phyloP scores from a whole-genome alignment of 1,139 yeast species.

The Magnusiomyces paraingens region DNA sequence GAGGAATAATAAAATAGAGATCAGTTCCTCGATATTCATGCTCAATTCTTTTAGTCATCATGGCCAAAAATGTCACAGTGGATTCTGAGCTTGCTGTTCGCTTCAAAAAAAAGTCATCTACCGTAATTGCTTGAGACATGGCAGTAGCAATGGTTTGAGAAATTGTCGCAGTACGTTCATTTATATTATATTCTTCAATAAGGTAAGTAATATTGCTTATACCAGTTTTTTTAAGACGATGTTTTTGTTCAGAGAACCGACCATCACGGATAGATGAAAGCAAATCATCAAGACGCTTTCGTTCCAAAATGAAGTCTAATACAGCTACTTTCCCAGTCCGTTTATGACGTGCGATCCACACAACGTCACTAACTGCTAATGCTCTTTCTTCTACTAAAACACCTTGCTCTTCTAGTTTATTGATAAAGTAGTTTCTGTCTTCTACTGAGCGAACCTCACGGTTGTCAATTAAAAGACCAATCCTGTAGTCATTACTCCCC shows the following conservation, averaged over 20 bases:
- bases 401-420: slow-evolving; percentile 46
- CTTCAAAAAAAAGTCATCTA: slow-evolving; percentile 59
- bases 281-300: slow-evolving; percentile 85
- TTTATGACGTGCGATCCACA: slow-evolving; percentile 78
- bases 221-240: slow-evolving; percentile 62
- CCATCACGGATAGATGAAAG: slow-evolving; percentile 81
- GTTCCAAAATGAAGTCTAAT: slow-evolving; percentile 73
- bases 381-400: slow-evolving; percentile 50
- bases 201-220: slow-evolving; percentile 64
- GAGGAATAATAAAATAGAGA: slow-evolving; percentile 38
- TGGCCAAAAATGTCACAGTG: slow-evolving; percentile 58
- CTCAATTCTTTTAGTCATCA: slow-evolving; percentile 43
- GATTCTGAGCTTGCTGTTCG: slow-evolving; percentile 69
- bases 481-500: slow-evolving; percentile 49
- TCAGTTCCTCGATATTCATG: slow-evolving; percentile 21
- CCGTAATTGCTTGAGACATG: slow-evolving; percentile 62
- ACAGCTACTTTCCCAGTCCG: slow-evolving; percentile 56
- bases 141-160: slow-evolving; percentile 69
- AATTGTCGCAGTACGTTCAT: slow-evolving; percentile 37
- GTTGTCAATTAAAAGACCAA: slow-evolving; percentile 66
- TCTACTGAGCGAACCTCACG: slow-evolving; percentile 51
- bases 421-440: slow-evolving; percentile 34
- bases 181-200: slow-evolving; percentile 66
- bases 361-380: slow-evolving; percentile 76
- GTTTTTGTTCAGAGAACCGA: slow-evolving; percentile 74